Evolutionary conservation across 1,284 basidiomycete genomes (phyloP), one percentile per base, ranked within the genome.

Genomic region (Sporisorium exsertum): DNA sequence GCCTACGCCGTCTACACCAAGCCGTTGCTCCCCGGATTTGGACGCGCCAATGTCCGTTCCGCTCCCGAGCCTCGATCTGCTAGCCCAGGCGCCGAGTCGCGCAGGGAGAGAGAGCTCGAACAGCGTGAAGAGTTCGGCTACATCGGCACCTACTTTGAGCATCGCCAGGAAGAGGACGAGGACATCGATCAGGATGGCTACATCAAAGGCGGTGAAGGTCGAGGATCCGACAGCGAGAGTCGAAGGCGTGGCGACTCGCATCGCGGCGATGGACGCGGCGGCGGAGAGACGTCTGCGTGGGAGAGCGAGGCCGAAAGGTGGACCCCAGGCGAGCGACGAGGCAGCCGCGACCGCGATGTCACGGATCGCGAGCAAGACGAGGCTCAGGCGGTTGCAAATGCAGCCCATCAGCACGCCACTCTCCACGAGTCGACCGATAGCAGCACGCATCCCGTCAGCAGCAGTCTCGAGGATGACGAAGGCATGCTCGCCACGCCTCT

Each of bases 1-100:
- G 87, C 94, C 72, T 97, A 95, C 87, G 93, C 91, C 54, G 93
- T 95, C 86, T 97, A 97, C 81, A 93, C 94, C 83, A 89, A 96
- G 1, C 95, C 95, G 0, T 88, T 97, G 0, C 88, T 97, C 5
- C 94, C 95, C 5, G 95, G 95, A 0, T 98, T 97, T 81, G 93
- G 93, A 0, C 90, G 91, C 40, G 91, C 92, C 7, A 93, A 93
- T 68, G 88, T 97, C 20, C 91, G 95, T 6, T 94, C 93, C 0
- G 94, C 94, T 0, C 91, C 89, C 2, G 84, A 84, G 60, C 81
- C 82, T 16, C 64, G 72, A 12, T 90, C 91, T 9, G 88, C 90
- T 22, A 88, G 88, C 5, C 88, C 89, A 5, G 88, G 88, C 20
- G 90, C 88, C 42, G 91, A 89, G 72, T 91, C 90, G 2, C 88